phyloP scores from a whole-genome alignment of 75 land plant genomes.

The Pinus tabuliformis region DNA sequence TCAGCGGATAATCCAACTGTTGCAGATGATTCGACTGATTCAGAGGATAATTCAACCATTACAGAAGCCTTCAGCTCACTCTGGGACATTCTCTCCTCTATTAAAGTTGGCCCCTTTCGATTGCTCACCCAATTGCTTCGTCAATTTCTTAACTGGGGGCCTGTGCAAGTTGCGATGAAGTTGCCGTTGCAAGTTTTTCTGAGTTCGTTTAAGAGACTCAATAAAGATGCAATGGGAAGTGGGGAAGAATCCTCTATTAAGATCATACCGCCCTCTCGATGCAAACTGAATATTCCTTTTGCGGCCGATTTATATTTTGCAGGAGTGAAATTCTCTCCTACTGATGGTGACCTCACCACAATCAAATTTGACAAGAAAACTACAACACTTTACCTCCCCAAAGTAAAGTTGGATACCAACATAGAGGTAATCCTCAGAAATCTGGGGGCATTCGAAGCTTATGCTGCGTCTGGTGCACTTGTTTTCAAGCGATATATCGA shows the following conservation, averaged over 20 bases:
- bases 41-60: not conserved
- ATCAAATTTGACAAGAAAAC: not conserved
- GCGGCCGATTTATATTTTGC: not conserved
- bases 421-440: not conserved
- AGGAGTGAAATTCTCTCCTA: not conserved
- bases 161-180: not conserved
- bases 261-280: not conserved
- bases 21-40: too few species aligned
- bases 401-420: not conserved
- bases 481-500: not conserved
- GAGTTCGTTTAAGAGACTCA: not conserved
- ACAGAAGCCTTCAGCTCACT: not conserved
- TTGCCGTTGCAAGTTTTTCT: too few species aligned
- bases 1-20: not conserved
- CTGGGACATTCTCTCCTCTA: not conserved
- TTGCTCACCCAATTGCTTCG: not conserved
- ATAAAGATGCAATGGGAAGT: not conserved
- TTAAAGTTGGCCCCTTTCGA: not conserved
- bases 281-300: not conserved
- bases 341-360: not conserved
- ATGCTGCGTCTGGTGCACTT: not conserved
- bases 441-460: not conserved
- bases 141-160: not conserved
- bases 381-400: not conserved
- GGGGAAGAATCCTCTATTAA: not conserved